Evolutionary conservation across 164 flowering plant genomes (phyloP).

Genomic region (Annona cherimola): DNA sequence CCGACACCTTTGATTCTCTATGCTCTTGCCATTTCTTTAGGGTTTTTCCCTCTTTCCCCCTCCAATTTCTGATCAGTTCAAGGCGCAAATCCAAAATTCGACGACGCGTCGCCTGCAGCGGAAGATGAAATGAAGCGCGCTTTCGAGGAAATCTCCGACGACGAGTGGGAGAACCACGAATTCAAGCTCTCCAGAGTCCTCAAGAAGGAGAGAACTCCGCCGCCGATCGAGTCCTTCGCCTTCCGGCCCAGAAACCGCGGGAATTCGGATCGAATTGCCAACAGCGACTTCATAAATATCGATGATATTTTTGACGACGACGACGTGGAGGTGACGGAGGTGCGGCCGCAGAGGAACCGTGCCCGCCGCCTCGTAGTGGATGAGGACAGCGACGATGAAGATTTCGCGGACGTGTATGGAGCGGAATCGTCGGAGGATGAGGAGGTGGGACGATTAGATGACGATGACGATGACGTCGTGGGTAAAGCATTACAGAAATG

Average conservation of each 20-base stretch:
- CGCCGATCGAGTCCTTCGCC: conserved; percentile 72
- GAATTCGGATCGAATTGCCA: conserved; percentile 14
- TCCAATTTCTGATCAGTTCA: neutral
- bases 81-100: neutral
- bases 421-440: conserved; percentile 23
- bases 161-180: conserved; percentile 36
- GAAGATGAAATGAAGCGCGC: conserved; percentile 24
- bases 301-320: conserved; percentile 44
- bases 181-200: conserved; percentile 62
- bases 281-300: neutral
- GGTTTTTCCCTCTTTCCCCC: neutral
- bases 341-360: conserved; percentile 24
- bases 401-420: conserved; percentile 17
- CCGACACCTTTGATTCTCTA: neutral
- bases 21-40: neutral
- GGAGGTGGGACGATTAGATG: conserved; percentile 18
- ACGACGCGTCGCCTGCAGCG: neutral
- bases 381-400: conserved; percentile 38
- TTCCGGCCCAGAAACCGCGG: conserved; percentile 26
- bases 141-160: conserved; percentile 28
- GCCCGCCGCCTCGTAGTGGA: conserved; percentile 62
- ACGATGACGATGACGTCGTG: conserved; percentile 64
- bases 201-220: conserved; percentile 35
- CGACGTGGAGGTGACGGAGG: conserved; percentile 30
- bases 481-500: conserved; percentile 89